Conservation (phyloP, 2,329 filamentous ascomycete genomes). For the Zalaria sp. region DNA sequence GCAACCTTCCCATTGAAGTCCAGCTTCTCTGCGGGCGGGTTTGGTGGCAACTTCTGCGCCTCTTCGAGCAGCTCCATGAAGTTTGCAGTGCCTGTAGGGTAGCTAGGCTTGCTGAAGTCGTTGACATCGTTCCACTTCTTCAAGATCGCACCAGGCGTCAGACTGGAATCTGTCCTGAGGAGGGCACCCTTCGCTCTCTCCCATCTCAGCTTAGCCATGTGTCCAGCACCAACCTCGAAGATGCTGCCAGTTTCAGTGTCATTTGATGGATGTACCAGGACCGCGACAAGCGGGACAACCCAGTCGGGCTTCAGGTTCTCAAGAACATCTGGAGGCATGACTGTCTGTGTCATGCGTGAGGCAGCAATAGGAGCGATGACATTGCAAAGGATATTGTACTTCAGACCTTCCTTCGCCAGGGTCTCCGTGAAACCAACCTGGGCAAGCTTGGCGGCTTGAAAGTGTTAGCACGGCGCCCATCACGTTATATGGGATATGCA, state of each 20-base stretch:
- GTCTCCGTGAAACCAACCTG: conserved; percentile 97
- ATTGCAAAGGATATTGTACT: conserved; percentile 96
- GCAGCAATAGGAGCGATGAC: conserved; percentile 92
- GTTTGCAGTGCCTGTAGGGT: conserved; percentile 75
- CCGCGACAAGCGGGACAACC: conserved; percentile 86
- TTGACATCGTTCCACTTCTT: conserved; percentile 80
- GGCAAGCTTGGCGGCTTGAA: conserved; percentile 71
- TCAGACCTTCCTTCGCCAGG: conserved; percentile 88
- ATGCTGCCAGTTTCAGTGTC: conserved; percentile 72
- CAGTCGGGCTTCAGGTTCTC: conserved; percentile 79
- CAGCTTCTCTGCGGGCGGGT: conserved; percentile 56
- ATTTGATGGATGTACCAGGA: conserved; percentile 76
- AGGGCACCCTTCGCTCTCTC: conserved; percentile 81
- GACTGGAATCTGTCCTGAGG: conserved; percentile 73
- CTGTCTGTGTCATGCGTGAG: conserved; percentile 86
- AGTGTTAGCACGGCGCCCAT: conserved; percentile 12
- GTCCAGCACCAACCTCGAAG: conserved; percentile 86
- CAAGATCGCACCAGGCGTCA: conserved; percentile 77
- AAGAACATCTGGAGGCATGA: conserved; percentile 89
- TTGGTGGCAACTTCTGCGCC: conserved; percentile 62
- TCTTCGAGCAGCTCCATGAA: conserved; percentile 77
- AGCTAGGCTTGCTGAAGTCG: conserved; percentile 72
- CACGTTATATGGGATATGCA: conserved; percentile 7
- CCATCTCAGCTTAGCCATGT: conserved; percentile 88
- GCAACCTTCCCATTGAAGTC: conserved; percentile 77